These are phyloP conservation scores for Pleoardoris graminearum DNA, from an alignment of 2,329 filamentous ascomycete species.

Conservation along the genomic window DNA sequence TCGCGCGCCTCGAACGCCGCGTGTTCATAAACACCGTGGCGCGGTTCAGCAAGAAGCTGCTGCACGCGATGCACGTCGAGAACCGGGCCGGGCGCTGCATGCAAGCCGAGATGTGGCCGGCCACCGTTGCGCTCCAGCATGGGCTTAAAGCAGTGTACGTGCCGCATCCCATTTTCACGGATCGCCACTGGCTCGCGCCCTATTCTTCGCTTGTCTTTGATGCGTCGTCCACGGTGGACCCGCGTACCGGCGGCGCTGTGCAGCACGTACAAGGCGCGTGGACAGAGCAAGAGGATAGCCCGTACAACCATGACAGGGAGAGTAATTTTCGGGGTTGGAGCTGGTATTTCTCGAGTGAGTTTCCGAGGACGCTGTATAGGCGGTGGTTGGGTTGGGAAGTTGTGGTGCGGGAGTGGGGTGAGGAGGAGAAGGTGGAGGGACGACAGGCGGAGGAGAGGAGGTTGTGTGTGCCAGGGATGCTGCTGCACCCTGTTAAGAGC, in stretches of 20 bases:
- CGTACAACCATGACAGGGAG: slow-evolving; percentile 68
- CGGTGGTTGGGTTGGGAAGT: slow-evolving; percentile 84
- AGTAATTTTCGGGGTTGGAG: slow-evolving; percentile 85
- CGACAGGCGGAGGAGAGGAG: slow-evolving; percentile 62
- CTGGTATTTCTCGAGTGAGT: slow-evolving; percentile 90
- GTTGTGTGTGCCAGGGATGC: slow-evolving; percentile 89
- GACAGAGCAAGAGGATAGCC: slow-evolving; percentile 48
- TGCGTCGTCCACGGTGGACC: slow-evolving; percentile 44
- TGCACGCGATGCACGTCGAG: slow-evolving; percentile 88
- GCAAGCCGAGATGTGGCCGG: slow-evolving; percentile 96
- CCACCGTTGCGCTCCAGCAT: slow-evolving; percentile 83
- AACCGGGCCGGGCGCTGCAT: slow-evolving; percentile 86
- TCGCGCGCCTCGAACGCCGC: slow-evolving; percentile 64
- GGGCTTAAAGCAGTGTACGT: slow-evolving; percentile 91
- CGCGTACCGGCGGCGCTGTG: slow-evolving; percentile 43
- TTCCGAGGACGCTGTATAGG: slow-evolving; percentile 78
- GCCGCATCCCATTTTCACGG: slow-evolving; percentile 85
- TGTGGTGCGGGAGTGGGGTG: slow-evolving; percentile 76
- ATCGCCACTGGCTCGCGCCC: slow-evolving; percentile 80
- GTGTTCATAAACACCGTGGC: slow-evolving; percentile 88
- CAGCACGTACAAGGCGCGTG: slow-evolving; percentile 64
- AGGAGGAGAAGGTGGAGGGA: slow-evolving; percentile 65
- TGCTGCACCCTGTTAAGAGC: slow-evolving; percentile 85
- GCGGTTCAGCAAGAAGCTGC: slow-evolving; percentile 76
- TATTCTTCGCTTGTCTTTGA: slow-evolving; percentile 83